Percentiles rank a stretch among this genome's conserved stretches.
Evolutionary conservation across 805 yeast species (phyloP).

Genomic region (Metschnikowia orientalis): DNA sequence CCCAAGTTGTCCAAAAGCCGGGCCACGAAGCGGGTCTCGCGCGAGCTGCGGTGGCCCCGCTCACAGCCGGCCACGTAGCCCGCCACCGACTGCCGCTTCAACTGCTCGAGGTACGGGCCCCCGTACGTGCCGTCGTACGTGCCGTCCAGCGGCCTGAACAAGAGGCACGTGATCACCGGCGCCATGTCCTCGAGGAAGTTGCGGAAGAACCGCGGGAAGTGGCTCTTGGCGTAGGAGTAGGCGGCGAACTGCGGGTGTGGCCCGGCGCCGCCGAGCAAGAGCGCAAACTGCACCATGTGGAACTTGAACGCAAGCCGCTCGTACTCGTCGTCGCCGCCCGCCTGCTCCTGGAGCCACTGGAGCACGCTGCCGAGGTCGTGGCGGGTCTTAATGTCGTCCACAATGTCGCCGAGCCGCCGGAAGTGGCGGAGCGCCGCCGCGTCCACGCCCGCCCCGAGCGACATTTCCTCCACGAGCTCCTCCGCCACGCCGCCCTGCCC

Average conservation of each 20-base stretch:
- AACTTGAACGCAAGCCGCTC: constrained; percentile 36
- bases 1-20: constrained; percentile 31
- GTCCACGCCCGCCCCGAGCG: constrained; percentile 21
- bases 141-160: constrained; percentile 15
- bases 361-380: constrained; percentile 33
- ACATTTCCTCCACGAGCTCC: constrained; percentile 25
- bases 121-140: constrained; percentile 16
- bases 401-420: constrained; percentile 27
- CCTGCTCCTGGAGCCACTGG: constrained; percentile 29
- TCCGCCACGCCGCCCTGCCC: constrained; percentile 37
- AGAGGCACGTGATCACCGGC: constrained; percentile 31
- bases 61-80: constrained; percentile 7
- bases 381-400: constrained; percentile 27
- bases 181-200: constrained; percentile 32
- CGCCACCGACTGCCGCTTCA: constrained; percentile 3
- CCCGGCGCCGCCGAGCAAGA: constrained; percentile 24
- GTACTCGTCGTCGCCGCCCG: constrained; percentile 7
- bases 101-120: constrained; percentile 2
- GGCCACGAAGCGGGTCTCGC: constrained; percentile 27
- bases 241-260: constrained; percentile 28
- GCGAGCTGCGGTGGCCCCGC: constrained; percentile 12
- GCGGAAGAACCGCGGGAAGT: constrained; percentile 31
- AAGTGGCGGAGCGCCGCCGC: constrained; percentile 24
- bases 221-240: constrained; percentile 34
- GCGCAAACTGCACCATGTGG: constrained; percentile 36